Evolutionary conservation across 306 rosid genomes (phyloP), one percentile per base, ranked within the genome.

Genomic region (Heteromeles arbutifolia): DNA sequence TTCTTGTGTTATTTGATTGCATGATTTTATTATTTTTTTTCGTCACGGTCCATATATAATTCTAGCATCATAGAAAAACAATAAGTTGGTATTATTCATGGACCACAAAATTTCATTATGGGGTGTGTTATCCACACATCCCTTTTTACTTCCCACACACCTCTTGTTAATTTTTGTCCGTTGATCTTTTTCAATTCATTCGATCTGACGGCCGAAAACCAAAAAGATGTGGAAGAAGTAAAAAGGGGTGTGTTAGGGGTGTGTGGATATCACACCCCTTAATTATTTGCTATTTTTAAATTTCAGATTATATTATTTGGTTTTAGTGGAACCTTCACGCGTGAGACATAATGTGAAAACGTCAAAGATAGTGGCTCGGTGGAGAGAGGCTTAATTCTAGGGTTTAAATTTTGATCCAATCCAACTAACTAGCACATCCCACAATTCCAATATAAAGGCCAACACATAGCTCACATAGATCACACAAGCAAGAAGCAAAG

Each of bases 361-460:
- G 88, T 89, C 91, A 83, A 82, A 83, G 71, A 80, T 77, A 74
- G 82, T 79, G 82, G 89, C 89, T 52, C 53, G 81, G 89, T 87
- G 93, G 90, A 74, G 72, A 52, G 63, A 74, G 68, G 61, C 31
- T 62, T 22, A 56, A 56, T 56, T 56, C 11, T 2, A 59, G 41
- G 24, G 41, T 67, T 41, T 18, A 10, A 44, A 1, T 44, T 50
- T 31, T 0, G 14, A 65, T 29, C 41, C 75, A 22, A 17, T 17
- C 45, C 19, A 44, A 69, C 52, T 29, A 25, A 2, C 8, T 7
- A 13, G 2, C 37, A 61, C 66, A 19, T 18, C 63, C 63, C 63
- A 61, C 48, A 11, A 31, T n/a, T 39, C 54, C 81, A 64, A 78
- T 89, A 87, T 85, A 85, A 81, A 73, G 82, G 17, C 2, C 77